Percentiles rank a stretch among this genome's conserved stretches.
Conservation (phyloP, 1,284 basidiomycete genomes). For the Entoloma clypeatum region DNA sequence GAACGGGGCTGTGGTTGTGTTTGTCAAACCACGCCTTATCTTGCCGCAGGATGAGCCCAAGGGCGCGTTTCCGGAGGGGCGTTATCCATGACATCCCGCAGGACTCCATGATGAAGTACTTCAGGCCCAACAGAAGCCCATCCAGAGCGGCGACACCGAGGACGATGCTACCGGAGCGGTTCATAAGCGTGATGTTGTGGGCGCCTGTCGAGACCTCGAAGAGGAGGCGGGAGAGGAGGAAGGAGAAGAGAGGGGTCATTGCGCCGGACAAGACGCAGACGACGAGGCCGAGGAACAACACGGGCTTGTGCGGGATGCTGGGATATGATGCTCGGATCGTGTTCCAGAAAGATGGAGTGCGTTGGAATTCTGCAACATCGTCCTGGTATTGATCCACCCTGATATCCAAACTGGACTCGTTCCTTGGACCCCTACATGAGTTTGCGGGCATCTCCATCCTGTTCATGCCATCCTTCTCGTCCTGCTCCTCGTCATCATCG, state of each 20-base stretch:
- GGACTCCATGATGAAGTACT: slow-evolving; percentile 77
- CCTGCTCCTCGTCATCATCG: slow-evolving; percentile 26
- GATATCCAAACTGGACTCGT: too few species aligned
- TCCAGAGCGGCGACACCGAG: slow-evolving; percentile 75
- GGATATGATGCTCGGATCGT: slow-evolving; percentile 65
- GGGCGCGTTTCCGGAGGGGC: slow-evolving; percentile 57
- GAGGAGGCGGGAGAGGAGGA: slow-evolving; percentile 80
- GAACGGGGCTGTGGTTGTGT: slow-evolving; percentile 56
- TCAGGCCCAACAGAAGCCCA: slow-evolving; percentile 68
- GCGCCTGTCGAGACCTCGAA: slow-evolving; percentile 75
- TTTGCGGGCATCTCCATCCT: too few species aligned
- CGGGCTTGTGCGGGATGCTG: slow-evolving; percentile 70
- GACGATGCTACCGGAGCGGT: slow-evolving; percentile 62
- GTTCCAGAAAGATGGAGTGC: slow-evolving; percentile 37
- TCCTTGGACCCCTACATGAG: too few species aligned
- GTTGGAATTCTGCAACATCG: slow-evolving; percentile 4
- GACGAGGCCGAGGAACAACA: slow-evolving; percentile 67
- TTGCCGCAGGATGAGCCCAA: slow-evolving; percentile 67
- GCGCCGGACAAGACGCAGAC: slow-evolving; percentile 70
- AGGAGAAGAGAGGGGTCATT: slow-evolving; percentile 90
- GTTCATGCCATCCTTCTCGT: too few species aligned
- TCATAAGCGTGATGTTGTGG: slow-evolving; percentile 59
- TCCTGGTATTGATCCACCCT: slow-evolving; percentile 21
- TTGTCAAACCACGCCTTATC: slow-evolving; percentile 92
- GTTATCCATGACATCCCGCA: slow-evolving; percentile 78